Conservation (phyloP, 2,329 filamentous ascomycete species). For the Hymenoscyphus salicellus region DNA sequence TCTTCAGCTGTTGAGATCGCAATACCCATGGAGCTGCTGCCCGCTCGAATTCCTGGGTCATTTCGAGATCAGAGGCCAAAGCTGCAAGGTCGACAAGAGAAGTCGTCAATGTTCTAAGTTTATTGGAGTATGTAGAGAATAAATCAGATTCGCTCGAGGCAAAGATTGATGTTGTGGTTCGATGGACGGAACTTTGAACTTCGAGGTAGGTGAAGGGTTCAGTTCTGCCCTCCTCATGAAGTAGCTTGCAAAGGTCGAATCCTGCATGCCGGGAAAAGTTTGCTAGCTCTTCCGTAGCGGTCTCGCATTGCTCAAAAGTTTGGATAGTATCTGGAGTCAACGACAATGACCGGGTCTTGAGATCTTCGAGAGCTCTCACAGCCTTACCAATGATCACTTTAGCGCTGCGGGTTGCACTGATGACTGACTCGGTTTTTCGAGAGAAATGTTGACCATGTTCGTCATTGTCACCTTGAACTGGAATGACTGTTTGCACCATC, state of each 20-base stretch:
- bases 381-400: slow-evolving; percentile 83
- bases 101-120: slow-evolving; percentile 61
- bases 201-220: slow-evolving; percentile 67
- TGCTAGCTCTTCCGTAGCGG: slow-evolving; percentile 62
- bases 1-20: slow-evolving; percentile 75
- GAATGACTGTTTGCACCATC: slow-evolving; percentile 66
- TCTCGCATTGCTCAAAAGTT: slow-evolving; percentile 68
- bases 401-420: slow-evolving; percentile 73
- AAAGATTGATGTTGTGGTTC: slow-evolving; percentile 51
- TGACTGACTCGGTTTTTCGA: slow-evolving; percentile 67
- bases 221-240: slow-evolving; percentile 68
- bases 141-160: slow-evolving; percentile 62
- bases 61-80: slow-evolving; percentile 66
- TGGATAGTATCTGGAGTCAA: slow-evolving; percentile 65
- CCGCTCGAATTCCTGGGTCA: slow-evolving; percentile 76
- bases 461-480: slow-evolving; percentile 57
- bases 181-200: slow-evolving; percentile 60
- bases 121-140: slow-evolving; percentile 65
- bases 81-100: slow-evolving; percentile 69
- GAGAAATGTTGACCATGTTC: slow-evolving; percentile 65
- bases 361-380: slow-evolving; percentile 71
- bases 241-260: slow-evolving; percentile 57
- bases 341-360: slow-evolving; percentile 71
- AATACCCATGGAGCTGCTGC: slow-evolving; percentile 77
- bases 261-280: slow-evolving; percentile 66